These are phyloP conservation scores for Leptodermis oblonga DNA, from an alignment of 257 asterid genomes.

Conservation along the genomic window DNA sequence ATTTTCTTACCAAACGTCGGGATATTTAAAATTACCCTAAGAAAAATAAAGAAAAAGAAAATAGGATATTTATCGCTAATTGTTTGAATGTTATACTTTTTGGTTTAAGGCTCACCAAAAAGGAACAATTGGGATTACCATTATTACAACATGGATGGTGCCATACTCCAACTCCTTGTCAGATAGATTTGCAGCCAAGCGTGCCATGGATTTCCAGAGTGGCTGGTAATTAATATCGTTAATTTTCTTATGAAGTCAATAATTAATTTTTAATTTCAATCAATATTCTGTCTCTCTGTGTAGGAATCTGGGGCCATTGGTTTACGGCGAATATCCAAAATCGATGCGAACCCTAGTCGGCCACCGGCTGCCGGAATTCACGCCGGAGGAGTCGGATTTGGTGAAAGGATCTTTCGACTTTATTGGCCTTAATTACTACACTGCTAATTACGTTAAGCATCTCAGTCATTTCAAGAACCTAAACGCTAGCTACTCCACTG, in stretches of 20 bases:
- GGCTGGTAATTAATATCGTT: constrained; percentile 13
- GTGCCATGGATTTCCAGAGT: neutral
- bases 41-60: no score
- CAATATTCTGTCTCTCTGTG: no score
- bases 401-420: constrained; percentile 12
- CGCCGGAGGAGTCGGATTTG: neutral
- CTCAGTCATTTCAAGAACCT: no score
- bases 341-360: constrained; percentile 7
- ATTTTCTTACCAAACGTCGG: no score
- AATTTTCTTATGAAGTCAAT: no score
- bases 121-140: neutral
- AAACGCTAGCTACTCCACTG: neutral
- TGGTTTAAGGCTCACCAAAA: constrained; percentile 9
- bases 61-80: neutral
- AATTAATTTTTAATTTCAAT: neutral
- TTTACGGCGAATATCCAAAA: neutral
- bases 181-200: neutral
- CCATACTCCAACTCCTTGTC: neutral
- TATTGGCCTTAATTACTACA: constrained; percentile 13
- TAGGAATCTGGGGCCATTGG: constrained; percentile 10
- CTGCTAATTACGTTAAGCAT: neutral
- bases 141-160: neutral
- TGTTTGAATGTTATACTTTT: neutral
- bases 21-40: no score
- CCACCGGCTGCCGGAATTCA: constrained; percentile 5